A percentile compares a stretch with the other conserved stretches of the same genome.
These are phyloP conservation scores for Plectosphaerella cucumerina DNA, from an alignment of 2,329 filamentous ascomycete species.

Conservation along the genomic window DNA sequence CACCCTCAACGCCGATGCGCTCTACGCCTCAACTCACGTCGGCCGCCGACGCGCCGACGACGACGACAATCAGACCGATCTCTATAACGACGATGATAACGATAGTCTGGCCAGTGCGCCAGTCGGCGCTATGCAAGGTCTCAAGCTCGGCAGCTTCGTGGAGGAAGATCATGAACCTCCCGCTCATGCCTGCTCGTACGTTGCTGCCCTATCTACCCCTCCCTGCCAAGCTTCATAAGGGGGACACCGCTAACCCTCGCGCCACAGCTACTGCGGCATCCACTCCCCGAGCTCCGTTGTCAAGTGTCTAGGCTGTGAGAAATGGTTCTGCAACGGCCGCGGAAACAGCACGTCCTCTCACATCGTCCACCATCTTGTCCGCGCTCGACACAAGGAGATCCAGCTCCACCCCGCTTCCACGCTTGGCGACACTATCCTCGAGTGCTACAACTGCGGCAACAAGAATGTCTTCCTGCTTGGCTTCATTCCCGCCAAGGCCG, in stretches of 20 bases:
- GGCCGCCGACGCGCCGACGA: constrained; percentile 73
- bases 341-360: constrained; percentile 96
- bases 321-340: constrained; percentile 98
- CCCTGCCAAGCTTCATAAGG: background rate
- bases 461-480: constrained; percentile 98
- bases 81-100: constrained; percentile 76
- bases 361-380: constrained; percentile 96
- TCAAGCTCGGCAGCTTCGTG: constrained; percentile 45
- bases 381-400: constrained; percentile 97
- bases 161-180: constrained; percentile 91
- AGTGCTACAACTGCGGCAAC: constrained; percentile 99
- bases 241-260: background rate
- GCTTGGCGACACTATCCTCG: constrained; percentile 90
- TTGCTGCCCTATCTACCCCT: constrained; percentile 21
- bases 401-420: constrained; percentile 91
- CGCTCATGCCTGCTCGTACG: constrained; percentile 91
- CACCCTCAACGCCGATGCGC: constrained; percentile 65
- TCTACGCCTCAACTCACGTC: constrained; percentile 22
- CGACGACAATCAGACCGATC: constrained; percentile 84
- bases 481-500: constrained; percentile 97
- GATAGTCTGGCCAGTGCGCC: constrained; percentile 75
- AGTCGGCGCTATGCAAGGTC: constrained; percentile 67
- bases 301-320: constrained; percentile 91
- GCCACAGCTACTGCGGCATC: constrained; percentile 83
- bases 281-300: constrained; percentile 94